Base-by-base conservation (phyloP, 2,329 filamentous ascomycete genomes). In the Grosmannia serpens region DNA sequence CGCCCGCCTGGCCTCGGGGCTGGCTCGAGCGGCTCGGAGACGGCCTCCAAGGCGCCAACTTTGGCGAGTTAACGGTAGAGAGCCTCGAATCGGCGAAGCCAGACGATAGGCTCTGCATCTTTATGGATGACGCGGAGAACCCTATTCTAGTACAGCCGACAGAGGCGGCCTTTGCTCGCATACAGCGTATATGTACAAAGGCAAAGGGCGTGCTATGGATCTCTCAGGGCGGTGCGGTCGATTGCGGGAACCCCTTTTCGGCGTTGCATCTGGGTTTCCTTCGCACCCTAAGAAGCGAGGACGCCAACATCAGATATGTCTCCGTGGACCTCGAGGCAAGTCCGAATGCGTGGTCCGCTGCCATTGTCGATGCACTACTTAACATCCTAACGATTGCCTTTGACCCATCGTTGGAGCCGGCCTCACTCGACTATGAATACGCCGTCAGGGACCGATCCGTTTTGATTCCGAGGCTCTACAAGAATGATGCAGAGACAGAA, bases 401-500 rank as follows among this genome's bases (percentile, higher is more conserved):
- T 20, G 41, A 46, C 41, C 17, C 41, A 17, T 22, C 20, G 20
- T 17, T 15, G 6, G 41, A 46, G 4, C 41, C 15, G 41, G 13
- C 46, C 46, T 11, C n/a, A 11, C n/a, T 49, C 46, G 46, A 49
- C 9, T 26, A 10, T 11, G 46, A 49, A 49, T 49, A 49, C 10
- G 46, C 22, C 46, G 46, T 24, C n/a, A n/a, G 46, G 4, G 50
- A 20, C 1, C 17, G 50, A 4, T 11, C 7, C 2, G 20, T 52
- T 6, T 41, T 20, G 2, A 74, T 56, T 13, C 24, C 57, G 2
- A 55, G 58, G 11, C 49, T 64, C 7, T 20, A 58, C 52, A 61
- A 63, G 26, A 47, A 51, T 6, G 72, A 73, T 65, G 72, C 75
- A 62, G 70, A 72, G 27, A 67, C 72, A 10, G 72, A 77, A 2